phyloP scores from a whole-genome alignment of 1,284 basidiomycete species.

The Cronartium ribicola region DNA sequence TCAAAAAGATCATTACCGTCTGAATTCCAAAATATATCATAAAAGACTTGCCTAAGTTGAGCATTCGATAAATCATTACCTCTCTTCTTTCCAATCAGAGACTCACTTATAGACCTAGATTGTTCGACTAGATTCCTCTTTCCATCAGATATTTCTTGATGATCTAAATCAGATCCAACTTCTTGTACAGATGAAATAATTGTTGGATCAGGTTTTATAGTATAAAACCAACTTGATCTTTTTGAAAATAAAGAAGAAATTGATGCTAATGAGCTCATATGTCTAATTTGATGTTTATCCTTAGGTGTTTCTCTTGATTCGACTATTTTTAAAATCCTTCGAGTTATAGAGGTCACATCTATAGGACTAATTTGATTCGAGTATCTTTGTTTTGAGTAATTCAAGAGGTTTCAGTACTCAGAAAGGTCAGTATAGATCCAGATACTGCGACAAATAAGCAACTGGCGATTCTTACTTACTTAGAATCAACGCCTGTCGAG shows the following conservation, averaged over 20 bases:
- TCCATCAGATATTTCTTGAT: background rate
- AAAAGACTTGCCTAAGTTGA: conserved; percentile 3
- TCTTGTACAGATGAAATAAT: background rate
- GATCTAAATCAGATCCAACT: background rate
- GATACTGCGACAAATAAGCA: background rate
- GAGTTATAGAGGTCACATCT: conserved; percentile 25
- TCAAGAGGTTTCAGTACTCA: background rate
- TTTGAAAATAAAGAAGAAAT: conserved; percentile 18
- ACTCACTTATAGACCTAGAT: background rate
- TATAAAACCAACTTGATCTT: background rate
- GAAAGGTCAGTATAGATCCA: background rate
- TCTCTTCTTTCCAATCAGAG: background rate
- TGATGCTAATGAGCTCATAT: conserved; percentile 23
- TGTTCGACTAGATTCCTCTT: background rate
- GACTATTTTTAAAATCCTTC: conserved; percentile 19
- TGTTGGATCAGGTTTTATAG: background rate
- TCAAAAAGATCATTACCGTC: background rate
- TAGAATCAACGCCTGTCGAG: conserved; percentile 26
- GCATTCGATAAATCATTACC: background rate
- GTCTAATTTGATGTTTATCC: background rate
- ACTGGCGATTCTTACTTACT: background rate
- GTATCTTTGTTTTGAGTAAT: conserved; percentile 12
- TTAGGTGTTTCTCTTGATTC: background rate
- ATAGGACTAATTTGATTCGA: conserved; percentile 33
- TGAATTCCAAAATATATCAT: background rate